Conservation (phyloP, 2,329 filamentous ascomycete species). For the Verticillium nubilum region DNA sequence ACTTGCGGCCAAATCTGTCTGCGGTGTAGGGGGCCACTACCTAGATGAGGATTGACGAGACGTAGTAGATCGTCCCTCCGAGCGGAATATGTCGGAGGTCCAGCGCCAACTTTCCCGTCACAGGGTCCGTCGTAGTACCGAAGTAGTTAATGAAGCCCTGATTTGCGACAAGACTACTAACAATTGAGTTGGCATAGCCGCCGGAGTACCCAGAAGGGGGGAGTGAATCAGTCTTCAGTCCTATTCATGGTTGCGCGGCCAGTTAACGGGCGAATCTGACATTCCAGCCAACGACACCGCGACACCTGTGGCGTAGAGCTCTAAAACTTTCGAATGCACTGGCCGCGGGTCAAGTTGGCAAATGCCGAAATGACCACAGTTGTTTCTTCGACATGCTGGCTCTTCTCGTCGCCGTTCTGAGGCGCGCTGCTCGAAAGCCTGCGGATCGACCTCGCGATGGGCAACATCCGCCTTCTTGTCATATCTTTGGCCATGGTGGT, state of each 20-base stretch:
- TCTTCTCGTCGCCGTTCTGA: no score
- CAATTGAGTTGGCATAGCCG: conserved; percentile 1
- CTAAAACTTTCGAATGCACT: conserved; percentile 2
- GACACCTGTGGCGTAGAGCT: not conserved
- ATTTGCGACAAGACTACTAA: conserved; percentile 1
- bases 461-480: no score
- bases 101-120: not conserved
- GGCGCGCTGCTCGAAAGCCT: no score
- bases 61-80: not conserved
- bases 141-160: conserved; percentile 5
- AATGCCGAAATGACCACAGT: not conserved
- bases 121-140: not conserved
- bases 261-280: not conserved
- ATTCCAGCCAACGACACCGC: not conserved
- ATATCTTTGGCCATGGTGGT: no score
- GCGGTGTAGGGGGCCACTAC: not conserved
- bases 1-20: not conserved
- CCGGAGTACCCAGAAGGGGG: not conserved
- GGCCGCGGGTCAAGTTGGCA: not conserved
- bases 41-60: not conserved
- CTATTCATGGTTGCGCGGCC: no score
- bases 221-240: no score
- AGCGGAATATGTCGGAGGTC: not conserved
- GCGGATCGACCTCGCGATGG: no score
- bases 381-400: no score